Conservation (phyloP, 768 basidiomycete species). For the Podaxis rugospora region DNA sequence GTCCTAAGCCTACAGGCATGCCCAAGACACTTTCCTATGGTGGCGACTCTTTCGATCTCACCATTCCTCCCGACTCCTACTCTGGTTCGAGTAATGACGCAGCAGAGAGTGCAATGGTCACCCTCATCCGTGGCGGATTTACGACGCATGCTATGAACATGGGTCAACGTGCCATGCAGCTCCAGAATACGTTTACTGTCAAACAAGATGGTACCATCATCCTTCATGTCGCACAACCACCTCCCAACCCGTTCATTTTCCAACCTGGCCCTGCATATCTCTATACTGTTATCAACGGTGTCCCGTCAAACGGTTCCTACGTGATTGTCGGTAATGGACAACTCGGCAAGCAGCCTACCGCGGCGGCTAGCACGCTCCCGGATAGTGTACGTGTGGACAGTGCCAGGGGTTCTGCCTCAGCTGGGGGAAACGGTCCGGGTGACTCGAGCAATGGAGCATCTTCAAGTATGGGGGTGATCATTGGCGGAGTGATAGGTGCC, state of each 20-base stretch:
- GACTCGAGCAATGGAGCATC: background rate
- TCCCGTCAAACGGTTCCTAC: conserved; percentile 76
- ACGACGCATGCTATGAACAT: conserved; percentile 87
- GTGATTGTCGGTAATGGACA: conserved; percentile 78
- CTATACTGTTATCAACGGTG: conserved; percentile 78
- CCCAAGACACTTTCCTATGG: conserved; percentile 80
- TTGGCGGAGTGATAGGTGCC: conserved; percentile 12
- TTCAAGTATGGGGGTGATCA: conserved; percentile 1
- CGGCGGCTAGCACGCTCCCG: conserved; percentile 44
- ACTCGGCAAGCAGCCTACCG: conserved; percentile 63
- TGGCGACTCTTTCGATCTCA: conserved; percentile 74
- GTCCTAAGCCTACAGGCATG: conserved; percentile 66
- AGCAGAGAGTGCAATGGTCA: conserved; percentile 70
- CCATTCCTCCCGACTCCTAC: conserved; percentile 63
- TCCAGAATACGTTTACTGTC: conserved; percentile 83
- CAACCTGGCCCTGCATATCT: conserved; percentile 85
- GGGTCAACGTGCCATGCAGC: conserved; percentile 77
- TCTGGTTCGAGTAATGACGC: conserved; percentile 64
- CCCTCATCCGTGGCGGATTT: conserved; percentile 80
- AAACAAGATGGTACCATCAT: conserved; percentile 78
- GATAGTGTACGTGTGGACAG: conserved; percentile 37
- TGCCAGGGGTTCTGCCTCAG: conserved; percentile 30
- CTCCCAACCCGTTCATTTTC: conserved; percentile 82
- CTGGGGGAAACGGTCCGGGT: background rate
- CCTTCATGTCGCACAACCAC: conserved; percentile 77